phyloP scores from a whole-genome alignment of 768 basidiomycete genomes.

The Serendipita sp. region DNA sequence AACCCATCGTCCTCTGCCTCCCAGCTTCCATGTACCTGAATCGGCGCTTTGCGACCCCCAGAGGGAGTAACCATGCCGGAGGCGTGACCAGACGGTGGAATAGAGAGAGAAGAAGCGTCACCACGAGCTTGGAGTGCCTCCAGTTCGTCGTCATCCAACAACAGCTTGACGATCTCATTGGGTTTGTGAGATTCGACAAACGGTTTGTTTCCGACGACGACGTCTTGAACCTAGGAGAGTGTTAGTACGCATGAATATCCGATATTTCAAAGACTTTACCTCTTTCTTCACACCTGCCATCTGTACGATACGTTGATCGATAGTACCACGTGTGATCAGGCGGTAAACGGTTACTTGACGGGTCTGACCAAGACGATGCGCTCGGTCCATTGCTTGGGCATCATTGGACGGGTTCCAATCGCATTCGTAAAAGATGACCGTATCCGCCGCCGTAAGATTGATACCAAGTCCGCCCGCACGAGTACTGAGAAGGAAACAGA shows the following conservation, averaged over 20 bases:
- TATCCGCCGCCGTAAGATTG: constrained; percentile 90
- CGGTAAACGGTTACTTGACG: constrained; percentile 95
- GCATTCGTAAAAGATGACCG: constrained; percentile 88
- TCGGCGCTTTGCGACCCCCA: background rate
- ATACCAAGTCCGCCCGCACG: constrained; percentile 93
- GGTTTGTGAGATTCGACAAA: constrained; percentile 87
- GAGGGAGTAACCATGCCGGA: constrained; percentile 4
- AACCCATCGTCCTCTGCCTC: constrained; percentile 4
- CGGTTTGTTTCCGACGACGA: constrained; percentile 94
- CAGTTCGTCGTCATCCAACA: constrained; percentile 89
- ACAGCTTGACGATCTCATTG: constrained; percentile 88
- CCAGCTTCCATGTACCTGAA: constrained; percentile 2
- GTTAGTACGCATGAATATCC: background rate
- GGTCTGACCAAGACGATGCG: constrained; percentile 91
- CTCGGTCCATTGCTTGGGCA: constrained; percentile 96
- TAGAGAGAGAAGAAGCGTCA: constrained; percentile 11
- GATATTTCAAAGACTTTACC: constrained; percentile 28
- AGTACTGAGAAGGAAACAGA: constrained; percentile 81
- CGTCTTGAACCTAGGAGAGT: constrained; percentile 78
- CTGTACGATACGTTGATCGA: constrained; percentile 94
- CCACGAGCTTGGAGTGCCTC: constrained; percentile 18
- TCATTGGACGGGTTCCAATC: constrained; percentile 98
- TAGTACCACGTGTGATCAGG: constrained; percentile 82
- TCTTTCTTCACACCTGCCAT: constrained; percentile 95
- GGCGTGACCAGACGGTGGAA: constrained; percentile 16